A percentile compares a stretch with the other conserved stretches of the same genome.
These are phyloP conservation scores for Tetraselmis striata DNA, from an alignment of 139 green algal species.

Conservation along the genomic window DNA sequence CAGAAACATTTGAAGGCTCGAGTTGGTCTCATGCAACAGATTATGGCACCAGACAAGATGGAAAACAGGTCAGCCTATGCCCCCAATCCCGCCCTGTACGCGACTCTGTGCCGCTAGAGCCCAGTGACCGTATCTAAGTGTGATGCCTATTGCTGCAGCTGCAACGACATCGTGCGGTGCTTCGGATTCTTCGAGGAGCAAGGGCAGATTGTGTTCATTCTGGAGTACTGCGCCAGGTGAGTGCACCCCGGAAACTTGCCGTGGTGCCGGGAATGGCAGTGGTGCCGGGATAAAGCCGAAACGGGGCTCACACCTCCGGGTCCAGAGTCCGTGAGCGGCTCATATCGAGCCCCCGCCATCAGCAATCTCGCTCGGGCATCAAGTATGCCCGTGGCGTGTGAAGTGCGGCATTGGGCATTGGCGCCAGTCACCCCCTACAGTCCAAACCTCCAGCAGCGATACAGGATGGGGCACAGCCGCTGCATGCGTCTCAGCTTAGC, in stretches of 20 bases:
- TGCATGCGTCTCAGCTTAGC: too few species aligned
- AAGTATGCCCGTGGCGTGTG: too few species aligned
- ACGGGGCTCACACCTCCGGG: too few species aligned
- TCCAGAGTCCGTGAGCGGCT: too few species aligned
- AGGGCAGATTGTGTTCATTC: background rate
- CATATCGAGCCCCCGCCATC: background rate
- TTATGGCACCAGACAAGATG: background rate
- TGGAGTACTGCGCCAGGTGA: background rate
- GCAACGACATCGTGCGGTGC: background rate
- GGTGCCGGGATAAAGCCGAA: too few species aligned
- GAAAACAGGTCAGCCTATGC: background rate
- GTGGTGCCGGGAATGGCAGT: too few species aligned
- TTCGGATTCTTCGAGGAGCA: background rate
- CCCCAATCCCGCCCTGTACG: background rate
- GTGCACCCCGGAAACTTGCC: too few species aligned
- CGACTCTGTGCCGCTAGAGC: background rate
- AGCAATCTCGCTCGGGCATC: background rate
- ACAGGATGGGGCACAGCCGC: too few species aligned
- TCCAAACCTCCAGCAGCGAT: too few species aligned
- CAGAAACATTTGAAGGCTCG: background rate
- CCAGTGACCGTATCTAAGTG: background rate
- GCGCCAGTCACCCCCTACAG: too few species aligned
- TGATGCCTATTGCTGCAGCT: background rate
- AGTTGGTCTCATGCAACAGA: background rate
- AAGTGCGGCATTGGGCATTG: too few species aligned